Evolutionary conservation across 441 rosid genomes (phyloP).

Genomic region (Codiaeum variegatum): DNA sequence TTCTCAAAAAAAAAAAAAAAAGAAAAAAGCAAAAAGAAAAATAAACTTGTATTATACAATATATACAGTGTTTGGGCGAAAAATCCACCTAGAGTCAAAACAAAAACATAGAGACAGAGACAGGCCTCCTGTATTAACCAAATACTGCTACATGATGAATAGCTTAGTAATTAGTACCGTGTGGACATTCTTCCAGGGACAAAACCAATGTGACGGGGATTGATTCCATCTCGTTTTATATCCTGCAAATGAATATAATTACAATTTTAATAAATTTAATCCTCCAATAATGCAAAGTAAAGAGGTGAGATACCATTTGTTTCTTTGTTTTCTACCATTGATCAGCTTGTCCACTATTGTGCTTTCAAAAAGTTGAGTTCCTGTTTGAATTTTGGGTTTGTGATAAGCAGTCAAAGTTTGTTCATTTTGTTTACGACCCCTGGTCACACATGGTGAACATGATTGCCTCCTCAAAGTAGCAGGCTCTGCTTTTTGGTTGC

Average conservation of each 20-base stretch:
- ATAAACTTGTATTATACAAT: no score
- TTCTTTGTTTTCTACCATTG: slow-evolving; percentile 43
- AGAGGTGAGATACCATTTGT: slow-evolving; percentile 20
- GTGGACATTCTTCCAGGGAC: slow-evolving; percentile 8
- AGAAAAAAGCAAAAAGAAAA: no score
- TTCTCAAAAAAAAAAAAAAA: no score
- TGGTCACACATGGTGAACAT: slow-evolving; percentile 39
- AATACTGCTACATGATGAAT: no score
- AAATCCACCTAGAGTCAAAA: no score
- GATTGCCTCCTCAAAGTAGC: slow-evolving; percentile 33
- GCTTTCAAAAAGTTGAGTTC: slow-evolving; percentile 42
- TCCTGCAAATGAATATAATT: slow-evolving; percentile 8
- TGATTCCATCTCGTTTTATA: slow-evolving; percentile 20
- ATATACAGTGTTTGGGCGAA: no score
- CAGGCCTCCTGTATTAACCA: no score
- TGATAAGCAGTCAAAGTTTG: neutral
- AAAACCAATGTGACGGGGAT: slow-evolving; percentile 5
- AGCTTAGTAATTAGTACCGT: neutral
- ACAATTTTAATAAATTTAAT: no score
- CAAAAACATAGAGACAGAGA: no score
- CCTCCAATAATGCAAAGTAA: no score
- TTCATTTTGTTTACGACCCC: slow-evolving; percentile 31
- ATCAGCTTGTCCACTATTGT: slow-evolving; percentile 54
- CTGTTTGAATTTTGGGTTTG: slow-evolving; percentile 20
- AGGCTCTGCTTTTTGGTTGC: slow-evolving; percentile 18